Evolutionary conservation across 2,329 filamentous ascomycete genomes (phyloP).

Genomic region (Monilinia aucupariae): DNA sequence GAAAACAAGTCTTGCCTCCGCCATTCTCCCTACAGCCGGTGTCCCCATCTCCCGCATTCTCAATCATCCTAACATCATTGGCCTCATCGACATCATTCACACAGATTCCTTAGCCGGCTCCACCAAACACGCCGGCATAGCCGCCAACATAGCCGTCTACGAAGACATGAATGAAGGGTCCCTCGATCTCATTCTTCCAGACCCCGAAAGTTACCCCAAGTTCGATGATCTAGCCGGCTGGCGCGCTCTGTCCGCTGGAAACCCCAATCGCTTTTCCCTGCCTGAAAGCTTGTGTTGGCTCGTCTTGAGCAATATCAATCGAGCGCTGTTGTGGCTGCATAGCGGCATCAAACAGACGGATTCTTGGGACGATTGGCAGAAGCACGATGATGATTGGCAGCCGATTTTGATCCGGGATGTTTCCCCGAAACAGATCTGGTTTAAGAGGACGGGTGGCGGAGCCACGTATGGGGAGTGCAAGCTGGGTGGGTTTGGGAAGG

Average conservation of each 20-base stretch:
- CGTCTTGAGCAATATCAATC: constrained; percentile 44
- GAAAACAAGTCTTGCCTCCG: constrained; percentile 23
- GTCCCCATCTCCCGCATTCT: constrained; percentile 29
- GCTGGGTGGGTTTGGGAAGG: constrained; percentile 44
- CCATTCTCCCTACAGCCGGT: constrained; percentile 26
- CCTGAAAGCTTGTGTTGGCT: constrained; percentile 54
- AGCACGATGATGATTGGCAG: constrained; percentile 43
- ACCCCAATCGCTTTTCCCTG: constrained; percentile 34
- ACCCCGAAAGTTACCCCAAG: constrained; percentile 18
- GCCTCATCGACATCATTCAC: constrained; percentile 31
- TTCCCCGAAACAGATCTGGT: constrained; percentile 44
- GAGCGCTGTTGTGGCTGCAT: constrained; percentile 50
- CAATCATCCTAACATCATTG: constrained; percentile 33
- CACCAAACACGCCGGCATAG: constrained; percentile 12
- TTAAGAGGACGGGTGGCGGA: constrained; percentile 43
- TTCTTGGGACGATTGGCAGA: constrained; percentile 24
- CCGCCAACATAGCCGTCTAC: constrained; percentile 41
- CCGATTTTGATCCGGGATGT: constrained; percentile 48
- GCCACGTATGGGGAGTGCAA: constrained; percentile 52
- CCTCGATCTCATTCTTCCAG: constrained; percentile 40
- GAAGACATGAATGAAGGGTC: constrained; percentile 50
- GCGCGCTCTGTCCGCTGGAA: constrained; percentile 24
- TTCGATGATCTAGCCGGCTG: constrained; percentile 25
- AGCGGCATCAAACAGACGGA: constrained; percentile 39
- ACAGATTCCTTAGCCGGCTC: constrained; percentile 18